These are phyloP conservation scores for Vitis riparia DNA, from an alignment of 164 flowering plant species.

Conservation along the genomic window DNA sequence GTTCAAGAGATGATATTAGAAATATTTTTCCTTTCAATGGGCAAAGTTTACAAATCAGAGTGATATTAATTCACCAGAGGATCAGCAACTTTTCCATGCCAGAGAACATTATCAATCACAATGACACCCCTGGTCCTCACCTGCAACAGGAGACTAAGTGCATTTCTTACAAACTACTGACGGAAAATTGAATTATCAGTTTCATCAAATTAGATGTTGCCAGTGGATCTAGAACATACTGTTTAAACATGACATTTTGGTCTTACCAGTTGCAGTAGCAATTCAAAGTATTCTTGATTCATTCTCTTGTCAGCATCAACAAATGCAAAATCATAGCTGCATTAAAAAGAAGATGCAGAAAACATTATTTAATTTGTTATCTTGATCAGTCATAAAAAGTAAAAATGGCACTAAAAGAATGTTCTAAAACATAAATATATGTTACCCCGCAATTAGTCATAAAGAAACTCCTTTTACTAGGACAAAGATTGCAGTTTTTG, in stretches of 20 bases:
- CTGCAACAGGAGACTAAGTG: conserved; percentile 32
- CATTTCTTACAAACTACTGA: neutral
- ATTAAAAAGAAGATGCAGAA: conserved; percentile 2
- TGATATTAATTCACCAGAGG: conserved; percentile 52
- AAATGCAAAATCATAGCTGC: conserved; percentile 94
- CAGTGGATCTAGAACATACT: neutral
- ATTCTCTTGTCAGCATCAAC: conserved; percentile 92
- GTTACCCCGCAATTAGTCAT: too few species aligned
- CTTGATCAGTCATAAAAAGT: neutral
- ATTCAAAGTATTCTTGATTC: conserved; percentile 79
- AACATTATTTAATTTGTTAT: neutral
- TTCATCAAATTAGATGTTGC: neutral
- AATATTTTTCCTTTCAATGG: neutral
- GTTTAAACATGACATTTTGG: neutral
- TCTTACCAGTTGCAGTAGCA: conserved; percentile 77
- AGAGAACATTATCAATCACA: conserved; percentile 90
- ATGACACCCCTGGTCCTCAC: conserved; percentile 87
- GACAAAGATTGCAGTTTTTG: too few species aligned
- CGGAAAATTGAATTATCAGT: neutral
- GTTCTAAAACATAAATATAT: too few species aligned
- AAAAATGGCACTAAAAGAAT: too few species aligned
- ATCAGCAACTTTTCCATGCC: conserved; percentile 95
- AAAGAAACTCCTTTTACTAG: too few species aligned
- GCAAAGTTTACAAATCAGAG: neutral
- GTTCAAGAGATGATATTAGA: conserved; percentile 14